Evolutionary conservation across 495 filamentous ascomycete species (phyloP).

Genomic region (Cryomyces antarcticus): DNA sequence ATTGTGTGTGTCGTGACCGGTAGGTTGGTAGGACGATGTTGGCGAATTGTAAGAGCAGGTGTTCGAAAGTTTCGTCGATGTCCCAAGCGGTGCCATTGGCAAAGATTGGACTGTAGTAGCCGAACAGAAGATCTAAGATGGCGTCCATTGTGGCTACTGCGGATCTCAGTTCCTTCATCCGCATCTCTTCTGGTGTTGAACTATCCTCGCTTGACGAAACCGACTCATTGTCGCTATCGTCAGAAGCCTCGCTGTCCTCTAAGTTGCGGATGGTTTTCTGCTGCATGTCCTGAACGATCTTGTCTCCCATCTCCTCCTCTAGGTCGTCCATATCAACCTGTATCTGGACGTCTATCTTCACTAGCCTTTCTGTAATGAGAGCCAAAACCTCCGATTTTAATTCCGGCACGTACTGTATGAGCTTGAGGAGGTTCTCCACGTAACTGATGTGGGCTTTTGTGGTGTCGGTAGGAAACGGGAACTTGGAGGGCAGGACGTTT

Average conservation of each 20-base stretch:
- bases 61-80: constrained; percentile 37
- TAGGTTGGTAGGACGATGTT: constrained; percentile 75
- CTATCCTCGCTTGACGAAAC: constrained; percentile 13
- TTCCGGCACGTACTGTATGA: constrained; percentile 57
- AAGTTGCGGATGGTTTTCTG: constrained; percentile 1
- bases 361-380: constrained; percentile 59
- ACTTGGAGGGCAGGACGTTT: constrained; percentile 39
- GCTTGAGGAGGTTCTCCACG: constrained; percentile 52
- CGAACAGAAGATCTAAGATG: constrained; percentile 79
- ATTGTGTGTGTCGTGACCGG: constrained; percentile 70
- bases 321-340: constrained; percentile 80
- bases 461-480: constrained; percentile 54
- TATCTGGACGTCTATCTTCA: constrained; percentile 87
- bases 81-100: constrained; percentile 21
- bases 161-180: constrained; percentile 41
- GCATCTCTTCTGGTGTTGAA: constrained; percentile 23
- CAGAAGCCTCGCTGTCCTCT: constrained; percentile 22
- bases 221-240: constrained; percentile 22
- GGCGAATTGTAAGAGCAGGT: constrained; percentile 62
- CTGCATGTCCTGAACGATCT: constrained; percentile 13
- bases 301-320: constrained; percentile 47
- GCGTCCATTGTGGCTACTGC: constrained; percentile 82
- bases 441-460: constrained; percentile 55
- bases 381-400: constrained; percentile 67
- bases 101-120: constrained; percentile 54